Evolutionary conservation across 352 stramenopile genomes (phyloP).

Genomic region (Phytophthora lateralis): DNA sequence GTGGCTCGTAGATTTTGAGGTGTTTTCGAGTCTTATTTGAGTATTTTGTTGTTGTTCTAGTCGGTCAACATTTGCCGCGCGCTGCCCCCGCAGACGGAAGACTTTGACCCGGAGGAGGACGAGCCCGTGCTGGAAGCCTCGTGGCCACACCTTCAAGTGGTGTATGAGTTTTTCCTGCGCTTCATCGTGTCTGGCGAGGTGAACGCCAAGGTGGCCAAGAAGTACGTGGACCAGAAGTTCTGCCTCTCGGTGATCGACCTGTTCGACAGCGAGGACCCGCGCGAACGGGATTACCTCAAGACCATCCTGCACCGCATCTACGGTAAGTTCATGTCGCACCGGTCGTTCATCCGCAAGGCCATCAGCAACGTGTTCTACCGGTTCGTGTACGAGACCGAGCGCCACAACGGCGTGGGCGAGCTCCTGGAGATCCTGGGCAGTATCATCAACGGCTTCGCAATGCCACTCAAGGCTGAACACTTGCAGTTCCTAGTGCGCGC

Average conservation of each 20-base stretch:
- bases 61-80: constrained; percentile 96
- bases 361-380: constrained; percentile 99
- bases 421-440: constrained; percentile 97
- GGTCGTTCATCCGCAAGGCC: constrained; percentile 97
- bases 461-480: constrained; percentile 99
- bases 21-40: too few species aligned
- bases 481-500: constrained; percentile 94
- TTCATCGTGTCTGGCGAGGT: constrained; percentile 98
- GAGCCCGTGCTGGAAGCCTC: constrained; percentile 96
- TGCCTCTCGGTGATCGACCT: constrained; percentile 96
- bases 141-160: constrained; percentile 97
- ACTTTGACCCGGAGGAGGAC: constrained; percentile 99
- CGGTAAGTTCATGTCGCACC: constrained; percentile 99
- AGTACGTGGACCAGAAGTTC: constrained; percentile 98
- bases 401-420: constrained; percentile 96
- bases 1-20: neutral
- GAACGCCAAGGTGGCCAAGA: constrained; percentile 97
- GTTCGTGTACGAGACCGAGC: constrained; percentile 98
- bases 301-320: constrained; percentile 99
- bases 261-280: constrained; percentile 95
- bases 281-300: constrained; percentile 99
- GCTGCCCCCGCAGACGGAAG: constrained; percentile 93
- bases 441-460: constrained; percentile 99
- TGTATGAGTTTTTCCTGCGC: constrained; percentile 99
- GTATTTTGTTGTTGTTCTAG: neutral